Evolutionary conservation across 1,284 basidiomycete species (phyloP).

Genomic region (Agroathelia rolfsii): DNA sequence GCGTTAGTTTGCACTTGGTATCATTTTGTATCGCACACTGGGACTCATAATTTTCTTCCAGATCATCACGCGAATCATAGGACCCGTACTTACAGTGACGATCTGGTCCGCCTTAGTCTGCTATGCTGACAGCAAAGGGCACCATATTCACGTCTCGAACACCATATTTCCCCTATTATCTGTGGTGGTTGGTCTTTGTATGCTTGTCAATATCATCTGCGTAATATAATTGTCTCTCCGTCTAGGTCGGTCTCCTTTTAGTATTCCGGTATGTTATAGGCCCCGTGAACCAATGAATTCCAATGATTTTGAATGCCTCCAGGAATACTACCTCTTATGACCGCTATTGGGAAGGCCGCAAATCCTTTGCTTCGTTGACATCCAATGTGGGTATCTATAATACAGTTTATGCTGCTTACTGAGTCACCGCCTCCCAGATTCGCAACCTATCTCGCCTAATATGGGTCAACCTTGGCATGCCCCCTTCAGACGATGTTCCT

Average conservation of each 20-base stretch:
- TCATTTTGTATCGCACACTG: constrained; percentile 1
- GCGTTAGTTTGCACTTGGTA: constrained; percentile 34
- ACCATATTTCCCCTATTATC: constrained; percentile 78
- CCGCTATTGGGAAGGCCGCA: constrained; percentile 78
- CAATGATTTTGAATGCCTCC: constrained; percentile 2
- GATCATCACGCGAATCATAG: constrained; percentile 59
- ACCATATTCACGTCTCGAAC: constrained; percentile 51
- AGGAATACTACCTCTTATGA: constrained; percentile 79
- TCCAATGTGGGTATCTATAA: constrained; percentile 40
- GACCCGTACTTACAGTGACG: constrained; percentile 78
- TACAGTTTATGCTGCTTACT: constrained; percentile 10
- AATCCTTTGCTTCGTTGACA: constrained; percentile 61
- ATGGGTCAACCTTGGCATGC: constrained; percentile 72
- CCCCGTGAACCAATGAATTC: not conserved
- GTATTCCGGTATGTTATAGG: constrained; percentile 54
- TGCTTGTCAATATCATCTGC: constrained; percentile 6
- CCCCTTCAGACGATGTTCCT: constrained; percentile 39
- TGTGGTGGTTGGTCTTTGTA: constrained; percentile 66
- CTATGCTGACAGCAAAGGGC: constrained; percentile 45
- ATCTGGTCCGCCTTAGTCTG: constrained; percentile 57
- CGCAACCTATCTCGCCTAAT: constrained; percentile 57
- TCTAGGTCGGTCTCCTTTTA: constrained; percentile 64
- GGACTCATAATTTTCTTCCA: constrained; percentile 17
- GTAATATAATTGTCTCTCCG: constrained; percentile 5
- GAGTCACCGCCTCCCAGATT: constrained; percentile 27